A percentile compares a stretch with the other conserved stretches of the same genome.
phyloP scores from a whole-genome alignment of 163 green algal species.

The Coccomyxa subellipsoidea region DNA sequence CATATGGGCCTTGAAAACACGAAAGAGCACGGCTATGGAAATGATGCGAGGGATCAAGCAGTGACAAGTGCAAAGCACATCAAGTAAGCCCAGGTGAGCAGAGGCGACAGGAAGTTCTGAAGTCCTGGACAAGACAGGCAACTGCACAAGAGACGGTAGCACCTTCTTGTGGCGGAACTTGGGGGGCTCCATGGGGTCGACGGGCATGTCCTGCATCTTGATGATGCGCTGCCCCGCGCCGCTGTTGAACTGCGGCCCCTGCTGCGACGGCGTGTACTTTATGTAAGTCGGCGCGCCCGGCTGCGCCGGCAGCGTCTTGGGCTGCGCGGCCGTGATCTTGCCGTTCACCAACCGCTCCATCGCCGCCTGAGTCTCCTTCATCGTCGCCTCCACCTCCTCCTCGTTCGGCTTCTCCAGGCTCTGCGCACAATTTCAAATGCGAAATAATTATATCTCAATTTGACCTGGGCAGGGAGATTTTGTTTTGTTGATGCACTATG shows the following conservation, averaged over 20 bases:
- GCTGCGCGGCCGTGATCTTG: conserved; percentile 78
- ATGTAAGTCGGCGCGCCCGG: conserved; percentile 83
- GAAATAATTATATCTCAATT: no score
- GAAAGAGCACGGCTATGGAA: no score
- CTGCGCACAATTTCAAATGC: no score
- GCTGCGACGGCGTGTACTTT: conserved; percentile 80
- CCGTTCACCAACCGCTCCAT: conserved; percentile 72
- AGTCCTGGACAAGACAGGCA: background rate
- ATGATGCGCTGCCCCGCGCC: conserved; percentile 58
- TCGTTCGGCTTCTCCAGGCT: conserved; percentile 67
- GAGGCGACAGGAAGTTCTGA: background rate
- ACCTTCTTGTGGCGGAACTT: conserved; percentile 97
- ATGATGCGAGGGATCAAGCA: no score
- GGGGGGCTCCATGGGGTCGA: conserved; percentile 95
- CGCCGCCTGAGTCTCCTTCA: conserved; percentile 73
- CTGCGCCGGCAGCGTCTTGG: conserved; percentile 73
- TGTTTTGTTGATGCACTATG: no score
- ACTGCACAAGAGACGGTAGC: background rate
- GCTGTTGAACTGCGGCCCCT: conserved; percentile 61
- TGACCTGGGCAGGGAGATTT: no score
- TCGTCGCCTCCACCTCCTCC: conserved; percentile 78
- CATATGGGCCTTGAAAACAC: no score
- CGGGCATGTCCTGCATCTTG: conserved; percentile 82
- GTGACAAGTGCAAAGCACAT: no score
- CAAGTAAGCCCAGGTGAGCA: no score